Conservation (phyloP, 768 basidiomycete genomes). For the Dictyophora rubrovolvata region DNA sequence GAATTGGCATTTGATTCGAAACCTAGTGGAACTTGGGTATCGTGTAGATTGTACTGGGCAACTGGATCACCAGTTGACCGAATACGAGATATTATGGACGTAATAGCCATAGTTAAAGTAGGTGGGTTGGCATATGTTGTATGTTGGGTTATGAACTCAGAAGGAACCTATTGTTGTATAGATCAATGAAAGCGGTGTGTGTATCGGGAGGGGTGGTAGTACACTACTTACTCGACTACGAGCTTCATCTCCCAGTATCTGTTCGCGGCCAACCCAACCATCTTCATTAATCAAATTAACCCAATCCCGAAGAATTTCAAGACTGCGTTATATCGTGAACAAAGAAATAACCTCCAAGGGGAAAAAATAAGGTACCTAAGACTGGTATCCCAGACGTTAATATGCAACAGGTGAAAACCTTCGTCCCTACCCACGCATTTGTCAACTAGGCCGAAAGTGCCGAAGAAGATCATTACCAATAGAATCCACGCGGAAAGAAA, state of each 20-base stretch:
- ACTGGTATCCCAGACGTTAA: slow-evolving; percentile 90
- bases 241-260: slow-evolving; percentile 94
- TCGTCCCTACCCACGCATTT: slow-evolving; percentile 61
- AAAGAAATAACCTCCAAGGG: not conserved
- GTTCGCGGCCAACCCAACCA: slow-evolving; percentile 94
- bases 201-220: not conserved
- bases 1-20: slow-evolving; percentile 10
- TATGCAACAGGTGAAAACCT: slow-evolving; percentile 88
- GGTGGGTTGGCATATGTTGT: slow-evolving; percentile 94
- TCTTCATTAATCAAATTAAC: slow-evolving; percentile 83
- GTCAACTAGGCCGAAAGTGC: not conserved
- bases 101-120: slow-evolving; percentile 88
- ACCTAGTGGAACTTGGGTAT: slow-evolving; percentile 42
- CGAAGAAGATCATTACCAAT: slow-evolving; percentile 52
- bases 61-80: slow-evolving; percentile 35
- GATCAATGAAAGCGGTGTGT: not conserved
- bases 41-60: slow-evolving; percentile 59
- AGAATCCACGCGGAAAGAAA: slow-evolving; percentile 97
- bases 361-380: slow-evolving; percentile 39
- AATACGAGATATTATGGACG: slow-evolving; percentile 71
- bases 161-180: slow-evolving; percentile 49
- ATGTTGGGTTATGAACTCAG: slow-evolving; percentile 87
- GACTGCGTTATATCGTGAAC: slow-evolving; percentile 29
- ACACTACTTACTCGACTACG: slow-evolving; percentile 62
- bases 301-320: slow-evolving; percentile 88